phyloP scores from a whole-genome alignment of 2,329 filamentous ascomycete species.

The Fonsecaea pedrosoi region DNA sequence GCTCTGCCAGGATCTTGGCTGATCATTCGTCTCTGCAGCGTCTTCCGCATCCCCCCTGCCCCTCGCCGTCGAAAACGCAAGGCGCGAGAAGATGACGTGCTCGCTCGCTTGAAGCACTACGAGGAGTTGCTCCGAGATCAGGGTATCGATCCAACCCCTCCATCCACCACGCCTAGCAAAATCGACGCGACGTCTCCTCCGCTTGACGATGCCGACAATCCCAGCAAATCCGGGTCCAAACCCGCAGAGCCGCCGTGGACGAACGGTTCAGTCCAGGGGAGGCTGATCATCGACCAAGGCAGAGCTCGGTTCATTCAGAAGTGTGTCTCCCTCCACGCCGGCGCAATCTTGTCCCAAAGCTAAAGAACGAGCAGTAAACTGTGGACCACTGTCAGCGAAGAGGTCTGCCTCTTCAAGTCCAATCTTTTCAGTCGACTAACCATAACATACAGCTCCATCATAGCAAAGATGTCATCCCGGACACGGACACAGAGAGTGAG shows the following conservation, averaged over 20 bases:
- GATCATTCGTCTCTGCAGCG: slow-evolving; percentile 6
- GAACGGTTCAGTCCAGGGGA: slow-evolving; percentile 5
- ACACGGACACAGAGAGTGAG: slow-evolving; percentile 32
- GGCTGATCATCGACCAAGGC: slow-evolving; percentile 15
- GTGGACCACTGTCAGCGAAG: slow-evolving; percentile 21
- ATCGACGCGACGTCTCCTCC: slow-evolving; percentile 9
- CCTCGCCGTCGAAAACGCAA: slow-evolving; percentile 64
- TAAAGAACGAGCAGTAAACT: slow-evolving; percentile 20
- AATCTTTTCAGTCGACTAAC: slow-evolving; percentile 19
- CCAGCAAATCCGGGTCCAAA: background rate
- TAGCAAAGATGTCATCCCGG: slow-evolving; percentile 22
- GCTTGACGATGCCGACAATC: slow-evolving; percentile 36
- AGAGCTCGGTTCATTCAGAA: slow-evolving; percentile 38
- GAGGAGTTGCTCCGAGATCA: slow-evolving; percentile 70
- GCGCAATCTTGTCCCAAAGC: slow-evolving; percentile 2
- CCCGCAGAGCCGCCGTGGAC: slow-evolving; percentile 9
- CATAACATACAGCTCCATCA: slow-evolving; percentile 15
- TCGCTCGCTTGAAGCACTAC: slow-evolving; percentile 72
- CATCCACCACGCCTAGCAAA: slow-evolving; percentile 63
- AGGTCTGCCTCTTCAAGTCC: slow-evolving; percentile 18
- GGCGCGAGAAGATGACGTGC: slow-evolving; percentile 72
- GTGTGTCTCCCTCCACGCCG: slow-evolving; percentile 17
- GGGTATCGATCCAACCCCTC: slow-evolving; percentile 62
- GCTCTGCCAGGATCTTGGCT: slow-evolving; percentile 36
- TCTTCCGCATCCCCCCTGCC: slow-evolving; percentile 49